phyloP scores from a whole-genome alignment of 1,139 yeast genomes.

The Blastobotrys illinoisensis region DNA sequence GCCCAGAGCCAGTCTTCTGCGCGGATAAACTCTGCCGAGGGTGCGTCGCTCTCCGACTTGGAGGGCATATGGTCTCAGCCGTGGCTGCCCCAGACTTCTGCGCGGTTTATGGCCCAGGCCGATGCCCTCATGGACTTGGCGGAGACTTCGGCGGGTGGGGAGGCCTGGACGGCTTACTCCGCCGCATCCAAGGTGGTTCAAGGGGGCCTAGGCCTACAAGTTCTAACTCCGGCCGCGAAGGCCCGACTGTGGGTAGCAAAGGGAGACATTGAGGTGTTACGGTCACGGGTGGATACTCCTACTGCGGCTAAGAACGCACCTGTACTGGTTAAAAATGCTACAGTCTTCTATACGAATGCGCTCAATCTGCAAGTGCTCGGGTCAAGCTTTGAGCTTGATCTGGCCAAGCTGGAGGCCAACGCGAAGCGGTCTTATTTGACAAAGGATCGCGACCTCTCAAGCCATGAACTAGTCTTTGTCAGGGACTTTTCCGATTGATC shows the following conservation, averaged over 20 bases:
- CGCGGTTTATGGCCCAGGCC: constrained; percentile 23
- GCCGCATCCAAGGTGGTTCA: constrained; percentile 13
- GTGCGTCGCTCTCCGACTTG: constrained; percentile 2
- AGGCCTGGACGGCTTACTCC: constrained; percentile 13
- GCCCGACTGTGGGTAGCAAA: constrained; percentile 19
- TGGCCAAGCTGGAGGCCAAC: constrained; percentile 16
- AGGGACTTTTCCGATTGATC: not conserved
- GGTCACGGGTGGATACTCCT: constrained; percentile 17
- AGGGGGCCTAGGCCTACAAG: constrained; percentile 4
- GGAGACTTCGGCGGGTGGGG: constrained; percentile 4
- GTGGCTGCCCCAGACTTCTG: constrained; percentile 18
- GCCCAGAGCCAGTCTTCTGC: constrained; percentile 14
- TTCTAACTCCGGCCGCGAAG: constrained; percentile 4
- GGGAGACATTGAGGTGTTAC: constrained; percentile 26
- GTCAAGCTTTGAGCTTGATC: constrained; percentile 14
- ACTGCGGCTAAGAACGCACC: constrained; percentile 21
- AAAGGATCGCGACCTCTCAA: not conserved
- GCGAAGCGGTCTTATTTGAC: constrained; percentile 9
- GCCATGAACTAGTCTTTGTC: not conserved
- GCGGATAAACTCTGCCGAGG: constrained; percentile 3
- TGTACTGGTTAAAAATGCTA: constrained; percentile 21
- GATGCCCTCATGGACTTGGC: constrained; percentile 23
- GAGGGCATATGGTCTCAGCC: constrained; percentile 12
- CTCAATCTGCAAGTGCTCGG: constrained; percentile 14
- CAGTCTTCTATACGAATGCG: constrained; percentile 23